phyloP scores from a whole-genome alignment of 2,329 filamentous ascomycete species.

The Nemania sp. region DNA sequence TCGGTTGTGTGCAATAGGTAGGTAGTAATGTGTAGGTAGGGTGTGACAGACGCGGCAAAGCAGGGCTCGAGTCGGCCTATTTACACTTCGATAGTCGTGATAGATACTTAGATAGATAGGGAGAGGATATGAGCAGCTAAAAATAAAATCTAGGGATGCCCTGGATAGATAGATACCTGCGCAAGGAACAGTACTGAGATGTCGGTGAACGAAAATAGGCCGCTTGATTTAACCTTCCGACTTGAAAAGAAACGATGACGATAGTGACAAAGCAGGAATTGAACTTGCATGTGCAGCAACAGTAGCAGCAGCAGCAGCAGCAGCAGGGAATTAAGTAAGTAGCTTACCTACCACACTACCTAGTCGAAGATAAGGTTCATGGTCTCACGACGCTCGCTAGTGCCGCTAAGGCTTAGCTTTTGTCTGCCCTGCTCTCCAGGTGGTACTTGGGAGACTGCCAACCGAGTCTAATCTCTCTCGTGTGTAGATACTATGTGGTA shows the following conservation, averaged over 20 bases:
- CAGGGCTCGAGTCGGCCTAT: background rate
- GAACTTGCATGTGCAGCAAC: background rate
- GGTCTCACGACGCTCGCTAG: background rate
- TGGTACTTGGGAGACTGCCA: background rate
- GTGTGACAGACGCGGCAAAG: background rate
- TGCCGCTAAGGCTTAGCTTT: background rate
- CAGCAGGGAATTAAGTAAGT: slow-evolving; percentile 6
- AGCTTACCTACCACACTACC: background rate
- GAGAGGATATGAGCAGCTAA: background rate
- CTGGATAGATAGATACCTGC: background rate
- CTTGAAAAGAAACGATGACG: slow-evolving; percentile 22
- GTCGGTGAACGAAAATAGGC: slow-evolving; percentile 27
- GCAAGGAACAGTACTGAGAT: background rate
- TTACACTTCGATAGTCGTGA: background rate
- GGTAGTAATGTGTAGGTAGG: background rate
- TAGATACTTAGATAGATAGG: too few relatives aligned
- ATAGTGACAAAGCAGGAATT: slow-evolving; percentile 11
- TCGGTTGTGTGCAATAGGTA: background rate
- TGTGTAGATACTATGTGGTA: too few relatives aligned
- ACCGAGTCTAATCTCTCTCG: too few relatives aligned
- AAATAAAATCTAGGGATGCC: background rate
- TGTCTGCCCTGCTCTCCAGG: background rate
- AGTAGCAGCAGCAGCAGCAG: background rate
- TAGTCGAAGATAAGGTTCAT: slow-evolving; percentile 1
- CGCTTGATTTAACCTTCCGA: background rate